Conservation (phyloP, 75 land plant species). For the Isoetes taiwanensis region DNA sequence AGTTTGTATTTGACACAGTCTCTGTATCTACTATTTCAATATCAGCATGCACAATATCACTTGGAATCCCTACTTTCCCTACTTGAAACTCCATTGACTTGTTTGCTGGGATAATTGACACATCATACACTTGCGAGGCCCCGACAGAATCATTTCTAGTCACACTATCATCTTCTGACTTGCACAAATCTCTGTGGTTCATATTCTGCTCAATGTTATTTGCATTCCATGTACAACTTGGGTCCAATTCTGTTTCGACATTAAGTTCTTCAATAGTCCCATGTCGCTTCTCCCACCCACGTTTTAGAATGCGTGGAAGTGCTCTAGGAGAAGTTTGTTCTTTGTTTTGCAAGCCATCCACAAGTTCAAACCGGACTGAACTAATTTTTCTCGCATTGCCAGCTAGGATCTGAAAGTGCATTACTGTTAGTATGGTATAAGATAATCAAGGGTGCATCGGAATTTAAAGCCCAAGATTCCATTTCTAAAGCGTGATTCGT, state of each 20-base stretch:
- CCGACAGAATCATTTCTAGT: constrained; percentile 2
- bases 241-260: neutral
- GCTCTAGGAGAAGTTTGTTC: constrained; percentile 21
- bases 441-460: neutral
- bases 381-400: constrained; percentile 85
- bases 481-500: no score
- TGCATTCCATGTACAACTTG: neutral
- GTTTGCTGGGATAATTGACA: neutral
- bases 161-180: neutral
- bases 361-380: constrained; percentile 60
- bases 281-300: constrained; percentile 18
- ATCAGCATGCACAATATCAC: neutral
- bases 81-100: neutral
- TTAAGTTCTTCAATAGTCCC: neutral
- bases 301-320: constrained; percentile 44
- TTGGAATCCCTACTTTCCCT: neutral
- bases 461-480: no score
- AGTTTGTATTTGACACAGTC: constrained; percentile 14
- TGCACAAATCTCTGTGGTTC: neutral
- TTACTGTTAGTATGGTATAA: neutral
- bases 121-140: neutral
- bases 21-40: constrained; percentile 12
- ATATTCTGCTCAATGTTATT: neutral
- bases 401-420: constrained; percentile 50
- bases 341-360: constrained; percentile 26